Conservation (phyloP, 2,329 filamentous ascomycete genomes). For the Ophiostoma sp. region DNA sequence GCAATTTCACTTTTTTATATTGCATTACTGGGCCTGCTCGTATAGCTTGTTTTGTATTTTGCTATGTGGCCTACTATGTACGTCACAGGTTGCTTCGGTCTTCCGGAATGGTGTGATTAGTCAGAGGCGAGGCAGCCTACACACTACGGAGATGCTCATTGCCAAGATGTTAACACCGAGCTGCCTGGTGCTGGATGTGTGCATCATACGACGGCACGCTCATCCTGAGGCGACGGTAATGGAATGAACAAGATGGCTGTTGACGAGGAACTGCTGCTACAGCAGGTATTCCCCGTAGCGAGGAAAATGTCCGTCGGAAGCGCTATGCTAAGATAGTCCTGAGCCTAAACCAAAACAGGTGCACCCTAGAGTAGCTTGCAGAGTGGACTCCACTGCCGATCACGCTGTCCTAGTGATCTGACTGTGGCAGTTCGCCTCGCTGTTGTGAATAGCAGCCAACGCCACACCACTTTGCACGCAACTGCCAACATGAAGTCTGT, state of each 20-base stretch:
- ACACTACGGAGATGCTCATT: not conserved
- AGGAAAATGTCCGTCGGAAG: not conserved
- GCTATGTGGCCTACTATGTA: not conserved
- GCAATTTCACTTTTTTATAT: not conserved
- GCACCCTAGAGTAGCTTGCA: not conserved
- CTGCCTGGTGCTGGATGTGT: not conserved
- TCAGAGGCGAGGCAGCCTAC: not conserved
- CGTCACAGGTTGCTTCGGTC: not conserved
- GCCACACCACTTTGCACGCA: not conserved
- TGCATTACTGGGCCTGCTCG: not conserved
- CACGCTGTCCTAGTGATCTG: too few species aligned
- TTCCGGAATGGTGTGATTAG: not conserved
- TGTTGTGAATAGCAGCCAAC: too few species aligned
- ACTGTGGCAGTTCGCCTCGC: too few species aligned
- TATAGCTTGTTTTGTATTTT: not conserved
- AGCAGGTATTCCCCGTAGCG: not conserved
- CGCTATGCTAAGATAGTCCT: not conserved
- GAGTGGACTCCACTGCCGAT: not conserved
- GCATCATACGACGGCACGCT: not conserved
- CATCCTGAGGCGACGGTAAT: not conserved
- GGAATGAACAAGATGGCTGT: not conserved
- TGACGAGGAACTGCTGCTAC: not conserved
- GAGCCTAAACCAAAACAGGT: not conserved
- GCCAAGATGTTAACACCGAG: not conserved
- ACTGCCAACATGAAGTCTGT: slow-evolving; percentile 27